These are phyloP conservation scores for Colletotrichum lindemuthianum DNA, from an alignment of 2,329 filamentous ascomycete species.

Conservation along the genomic window DNA sequence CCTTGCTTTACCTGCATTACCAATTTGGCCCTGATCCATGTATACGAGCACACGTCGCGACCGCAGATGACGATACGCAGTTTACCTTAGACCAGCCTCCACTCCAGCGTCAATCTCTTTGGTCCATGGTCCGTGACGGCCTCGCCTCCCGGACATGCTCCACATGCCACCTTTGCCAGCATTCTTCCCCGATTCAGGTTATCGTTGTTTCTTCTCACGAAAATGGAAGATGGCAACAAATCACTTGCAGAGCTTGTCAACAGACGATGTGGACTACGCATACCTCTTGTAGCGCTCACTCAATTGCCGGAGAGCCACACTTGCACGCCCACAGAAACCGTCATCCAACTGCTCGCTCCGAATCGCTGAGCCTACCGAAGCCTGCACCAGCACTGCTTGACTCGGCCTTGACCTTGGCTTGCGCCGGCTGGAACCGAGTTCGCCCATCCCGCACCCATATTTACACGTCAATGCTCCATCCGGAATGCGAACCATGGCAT, in stretches of 20 bases:
- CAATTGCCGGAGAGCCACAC: too few relatives aligned
- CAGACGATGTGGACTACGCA: too few relatives aligned
- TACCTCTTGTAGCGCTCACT: too few relatives aligned
- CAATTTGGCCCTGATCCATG: constrained; percentile 2
- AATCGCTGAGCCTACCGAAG: constrained; percentile 11
- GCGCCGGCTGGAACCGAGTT: not conserved
- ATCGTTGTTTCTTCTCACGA: constrained; percentile 7
- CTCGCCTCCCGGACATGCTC: not conserved
- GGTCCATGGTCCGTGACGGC: not conserved
- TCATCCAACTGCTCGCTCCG: constrained; percentile 8
- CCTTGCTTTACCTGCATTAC: not conserved
- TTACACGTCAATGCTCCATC: constrained; percentile 5
- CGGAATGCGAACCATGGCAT: not conserved
- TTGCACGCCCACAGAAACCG: not conserved
- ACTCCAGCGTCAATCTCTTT: not conserved
- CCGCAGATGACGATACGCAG: too few relatives aligned
- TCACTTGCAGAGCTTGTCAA: not conserved
- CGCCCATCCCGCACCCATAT: constrained; percentile 5
- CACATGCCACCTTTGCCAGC: constrained; percentile 3
- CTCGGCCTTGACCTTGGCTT: not conserved
- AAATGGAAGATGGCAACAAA: constrained; percentile 3
- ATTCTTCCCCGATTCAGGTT: not conserved
- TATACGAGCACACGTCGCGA: too few relatives aligned
- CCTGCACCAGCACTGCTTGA: not conserved
- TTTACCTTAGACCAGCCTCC: too few relatives aligned